Evolutionary conservation across 2,329 filamentous ascomycete genomes (phyloP), one percentile per base, ranked within the genome.

Genomic region (Coniella lustricola): DNA sequence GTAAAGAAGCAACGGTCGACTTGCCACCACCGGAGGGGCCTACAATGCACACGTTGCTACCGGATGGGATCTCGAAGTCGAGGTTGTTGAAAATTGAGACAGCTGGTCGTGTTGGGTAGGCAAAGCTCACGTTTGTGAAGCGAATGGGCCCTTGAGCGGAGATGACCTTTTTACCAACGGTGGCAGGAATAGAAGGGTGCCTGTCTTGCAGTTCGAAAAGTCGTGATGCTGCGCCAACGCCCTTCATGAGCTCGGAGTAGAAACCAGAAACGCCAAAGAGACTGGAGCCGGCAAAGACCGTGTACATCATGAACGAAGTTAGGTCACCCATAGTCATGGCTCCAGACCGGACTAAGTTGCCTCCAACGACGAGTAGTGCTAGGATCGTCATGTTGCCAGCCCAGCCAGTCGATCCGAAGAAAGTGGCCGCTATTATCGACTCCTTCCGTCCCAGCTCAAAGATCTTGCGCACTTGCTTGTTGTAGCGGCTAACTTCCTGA

Each of bases 191-290:
- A 2, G 82, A 85, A 0, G 90, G 87, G 50, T 87, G 74, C 54
- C 93, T 84, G 64, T 98, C 93, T 64, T 97, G 90, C 5, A 98
- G 77, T 63, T 98, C 93, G 61, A 98, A 98, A 1, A 98, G 75
- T 52, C 93, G 85, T 60, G 86, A 95, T n/a, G 93, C 93, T 36
- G 93, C 93, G 60, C 94, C 93, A 3, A 95, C 91, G 36, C 94
- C 94, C 67, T 98, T 98, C 93, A 98, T 98, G 53, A 98, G 76
- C 64, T 98, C 93, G 0, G 90, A 95, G 67, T 96, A 98, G 69
- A 98, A 98, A 49, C 87, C 89, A 3, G 90, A 95, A 2, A 98
- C 74, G 3, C 93, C 93, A 58, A 97, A 95, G 55, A 98, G 79
- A 67, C 88, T 95, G 42, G 87, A 93, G 3, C 81, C 81, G 7